Conservation (phyloP, 345 rosid species). For the Viola odorata region DNA sequence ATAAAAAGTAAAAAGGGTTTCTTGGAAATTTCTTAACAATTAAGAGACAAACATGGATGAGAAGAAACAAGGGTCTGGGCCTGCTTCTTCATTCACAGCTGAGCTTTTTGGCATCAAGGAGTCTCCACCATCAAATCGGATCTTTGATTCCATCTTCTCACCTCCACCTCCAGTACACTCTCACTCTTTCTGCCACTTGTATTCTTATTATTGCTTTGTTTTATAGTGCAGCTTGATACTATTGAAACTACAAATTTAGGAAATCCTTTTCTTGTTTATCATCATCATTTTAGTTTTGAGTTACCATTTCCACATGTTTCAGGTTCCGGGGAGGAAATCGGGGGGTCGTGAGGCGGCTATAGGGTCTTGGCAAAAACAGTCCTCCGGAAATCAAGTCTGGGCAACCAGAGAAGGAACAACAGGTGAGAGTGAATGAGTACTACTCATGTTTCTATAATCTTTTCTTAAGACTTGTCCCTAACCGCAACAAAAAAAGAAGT, state of each 20-base stretch:
- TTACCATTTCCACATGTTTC: conserved; percentile 10
- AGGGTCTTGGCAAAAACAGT: conserved; percentile 41
- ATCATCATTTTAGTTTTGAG: no score
- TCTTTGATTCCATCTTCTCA: conserved; percentile 57
- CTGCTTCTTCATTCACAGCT: conserved; percentile 49
- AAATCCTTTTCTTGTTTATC: no score
- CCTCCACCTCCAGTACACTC: conserved; percentile 45
- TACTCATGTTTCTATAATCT: no score
- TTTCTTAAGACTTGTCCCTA: no score
- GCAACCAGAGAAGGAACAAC: conserved; percentile 32
- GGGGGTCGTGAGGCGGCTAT: conserved; percentile 29
- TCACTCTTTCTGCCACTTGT: not conserved
- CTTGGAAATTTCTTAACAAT: no score
- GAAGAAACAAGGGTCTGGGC: conserved; percentile 35
- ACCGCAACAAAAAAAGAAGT: no score
- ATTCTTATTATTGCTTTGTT: not conserved
- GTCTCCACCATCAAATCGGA: conserved; percentile 44
- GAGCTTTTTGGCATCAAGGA: conserved; percentile 69
- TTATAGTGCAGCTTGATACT: no score
- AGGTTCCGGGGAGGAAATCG: conserved; percentile 46
- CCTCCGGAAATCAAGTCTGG: conserved; percentile 33
- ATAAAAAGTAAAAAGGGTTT: no score
- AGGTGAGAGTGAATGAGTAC: no score
- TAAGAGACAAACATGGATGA: conserved; percentile 48
- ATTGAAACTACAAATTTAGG: no score